A percentile compares a stretch with the other conserved stretches of the same genome.
Evolutionary conservation across 2,329 filamentous ascomycete genomes (phyloP).

Genomic region (Phyllosticta citrichinensis): DNA sequence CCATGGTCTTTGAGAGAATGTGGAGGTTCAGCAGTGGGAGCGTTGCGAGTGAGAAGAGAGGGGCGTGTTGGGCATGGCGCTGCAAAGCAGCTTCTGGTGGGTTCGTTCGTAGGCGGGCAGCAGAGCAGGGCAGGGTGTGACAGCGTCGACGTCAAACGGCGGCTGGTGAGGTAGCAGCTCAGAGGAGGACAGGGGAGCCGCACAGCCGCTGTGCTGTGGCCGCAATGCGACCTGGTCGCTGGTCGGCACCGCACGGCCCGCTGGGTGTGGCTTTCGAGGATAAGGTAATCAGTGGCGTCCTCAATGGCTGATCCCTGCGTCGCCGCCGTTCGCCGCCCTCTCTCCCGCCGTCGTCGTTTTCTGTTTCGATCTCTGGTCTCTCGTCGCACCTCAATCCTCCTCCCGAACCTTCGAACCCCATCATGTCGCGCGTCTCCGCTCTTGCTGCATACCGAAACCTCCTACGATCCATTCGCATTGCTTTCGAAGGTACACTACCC

Average conservation of each 20-base stretch:
- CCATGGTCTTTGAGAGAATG: slow-evolving; percentile 45
- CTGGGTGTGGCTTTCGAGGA: background rate
- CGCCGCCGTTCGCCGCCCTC: background rate
- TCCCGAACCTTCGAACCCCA: background rate
- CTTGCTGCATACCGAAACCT: slow-evolving; percentile 71
- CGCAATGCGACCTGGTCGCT: background rate
- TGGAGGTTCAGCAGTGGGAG: background rate
- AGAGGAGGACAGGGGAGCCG: background rate
- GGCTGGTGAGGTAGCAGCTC: background rate
- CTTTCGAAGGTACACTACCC: slow-evolving; percentile 61
- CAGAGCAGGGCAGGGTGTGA: background rate
- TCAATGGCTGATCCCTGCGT: background rate
- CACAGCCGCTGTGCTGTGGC: background rate
- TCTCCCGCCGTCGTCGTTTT: background rate
- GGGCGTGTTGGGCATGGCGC: background rate
- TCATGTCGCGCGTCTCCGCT: slow-evolving; percentile 41
- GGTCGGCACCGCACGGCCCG: background rate
- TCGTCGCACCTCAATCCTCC: background rate
- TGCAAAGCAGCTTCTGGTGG: background rate
- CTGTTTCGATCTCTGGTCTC: background rate
- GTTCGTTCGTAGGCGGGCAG: background rate
- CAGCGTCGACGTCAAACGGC: background rate
- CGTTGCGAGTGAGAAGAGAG: background rate
- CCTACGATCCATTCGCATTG: slow-evolving; percentile 68
- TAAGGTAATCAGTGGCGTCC: background rate